Percentiles rank a stretch among this genome's conserved stretches.
Evolutionary conservation across 768 basidiomycete genomes (phyloP).

Genomic region (Leucocoprinus sp.): DNA sequence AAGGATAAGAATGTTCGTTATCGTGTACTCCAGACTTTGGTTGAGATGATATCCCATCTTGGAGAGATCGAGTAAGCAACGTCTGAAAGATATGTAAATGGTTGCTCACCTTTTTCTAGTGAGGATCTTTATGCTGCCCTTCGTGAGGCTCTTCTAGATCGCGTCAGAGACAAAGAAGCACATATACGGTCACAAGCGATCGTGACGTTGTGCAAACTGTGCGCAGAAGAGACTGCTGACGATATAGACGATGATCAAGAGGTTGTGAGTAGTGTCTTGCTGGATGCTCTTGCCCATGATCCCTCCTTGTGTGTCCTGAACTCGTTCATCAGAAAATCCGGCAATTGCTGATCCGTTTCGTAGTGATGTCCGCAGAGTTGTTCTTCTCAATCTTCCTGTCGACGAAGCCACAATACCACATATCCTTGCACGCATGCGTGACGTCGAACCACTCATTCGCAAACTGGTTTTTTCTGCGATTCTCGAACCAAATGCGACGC

Average conservation of each 20-base stretch:
- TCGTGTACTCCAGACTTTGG: conserved; percentile 67
- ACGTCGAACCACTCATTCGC: conserved; percentile 68
- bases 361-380: conserved; percentile 83
- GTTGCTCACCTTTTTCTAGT: conserved; percentile 30
- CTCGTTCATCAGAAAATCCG: not conserved
- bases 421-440: conserved; percentile 71
- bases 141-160: conserved; percentile 55
- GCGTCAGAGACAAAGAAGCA: conserved; percentile 73
- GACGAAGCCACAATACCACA: conserved; percentile 46
- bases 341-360: not conserved
- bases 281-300: conserved; percentile 64
- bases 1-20: conserved; percentile 87
- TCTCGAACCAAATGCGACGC: conserved; percentile 33
- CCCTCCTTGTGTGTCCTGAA: conserved; percentile 55
- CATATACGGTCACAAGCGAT: conserved; percentile 73
- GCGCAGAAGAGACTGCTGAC: conserved; percentile 54
- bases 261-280: conserved; percentile 49
- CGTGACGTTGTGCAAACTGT: conserved; percentile 71
- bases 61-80: conserved; percentile 77
- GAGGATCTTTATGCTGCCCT: conserved; percentile 66
- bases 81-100: not conserved
- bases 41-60: conserved; percentile 71
- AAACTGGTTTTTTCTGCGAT: conserved; percentile 62
- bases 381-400: conserved; percentile 63
- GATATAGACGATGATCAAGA: conserved; percentile 44